Evolutionary conservation across 1,139 yeast genomes (phyloP).

Genomic region (Geotrichum bryndzae): DNA sequence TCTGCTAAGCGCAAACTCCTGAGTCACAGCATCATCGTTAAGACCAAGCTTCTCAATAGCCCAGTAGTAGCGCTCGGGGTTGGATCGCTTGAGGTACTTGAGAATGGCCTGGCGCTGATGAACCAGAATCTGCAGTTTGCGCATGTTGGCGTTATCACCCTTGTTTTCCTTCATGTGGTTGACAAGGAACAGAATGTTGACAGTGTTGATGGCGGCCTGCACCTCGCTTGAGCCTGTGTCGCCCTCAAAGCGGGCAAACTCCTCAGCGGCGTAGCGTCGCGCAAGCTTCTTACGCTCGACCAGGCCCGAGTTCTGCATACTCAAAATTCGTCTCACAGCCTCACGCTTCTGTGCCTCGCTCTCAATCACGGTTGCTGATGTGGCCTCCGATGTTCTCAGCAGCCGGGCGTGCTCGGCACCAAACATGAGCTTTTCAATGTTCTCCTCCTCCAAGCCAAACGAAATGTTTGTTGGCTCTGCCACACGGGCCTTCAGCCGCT

Average conservation of each 20-base stretch:
- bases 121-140: conserved; percentile 70
- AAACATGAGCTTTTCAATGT: conserved; percentile 67
- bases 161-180: conserved; percentile 66
- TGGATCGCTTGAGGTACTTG: conserved; percentile 69
- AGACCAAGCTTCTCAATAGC: conserved; percentile 82
- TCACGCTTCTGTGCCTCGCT: conserved; percentile 58
- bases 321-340: conserved; percentile 65
- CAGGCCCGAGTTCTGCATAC: conserved; percentile 63
- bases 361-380: background rate
- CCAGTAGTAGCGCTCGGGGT: conserved; percentile 79
- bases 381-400: conserved; percentile 33
- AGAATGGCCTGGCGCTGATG: conserved; percentile 83
- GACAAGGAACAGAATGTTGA: conserved; percentile 71
- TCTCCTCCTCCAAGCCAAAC: conserved; percentile 36
- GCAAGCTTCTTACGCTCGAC: conserved; percentile 57
- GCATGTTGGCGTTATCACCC: conserved; percentile 66
- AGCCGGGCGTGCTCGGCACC: conserved; percentile 67
- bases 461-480: conserved; percentile 56
- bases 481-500: conserved; percentile 59
- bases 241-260: conserved; percentile 76
- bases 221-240: conserved; percentile 95
- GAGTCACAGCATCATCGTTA: conserved; percentile 67
- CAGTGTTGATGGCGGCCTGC: conserved; percentile 86
- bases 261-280: conserved; percentile 59
- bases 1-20: conserved; percentile 80